Percentiles rank a stretch among this genome's conserved stretches.
Evolutionary conservation across 176 grass and related monocot genomes (phyloP).

Genomic region (Oryza longistaminata): DNA sequence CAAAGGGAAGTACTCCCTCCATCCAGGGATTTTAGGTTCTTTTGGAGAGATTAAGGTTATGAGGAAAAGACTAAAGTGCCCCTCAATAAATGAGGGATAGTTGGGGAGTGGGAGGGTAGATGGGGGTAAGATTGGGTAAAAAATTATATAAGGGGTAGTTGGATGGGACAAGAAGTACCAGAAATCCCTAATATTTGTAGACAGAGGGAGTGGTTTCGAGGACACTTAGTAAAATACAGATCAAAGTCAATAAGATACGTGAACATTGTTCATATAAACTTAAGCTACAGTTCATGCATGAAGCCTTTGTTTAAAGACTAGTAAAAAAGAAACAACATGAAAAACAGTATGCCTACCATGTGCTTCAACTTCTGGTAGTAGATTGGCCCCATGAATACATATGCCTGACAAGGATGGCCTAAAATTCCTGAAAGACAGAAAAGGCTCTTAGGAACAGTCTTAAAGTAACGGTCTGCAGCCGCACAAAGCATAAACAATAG

Average conservation of each 20-base stretch:
- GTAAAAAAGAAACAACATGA: conserved; percentile 13
- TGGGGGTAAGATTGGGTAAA: too few species aligned
- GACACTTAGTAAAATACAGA: too few species aligned
- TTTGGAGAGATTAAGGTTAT: too few species aligned
- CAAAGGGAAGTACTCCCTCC: too few species aligned
- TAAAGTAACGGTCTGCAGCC: neutral
- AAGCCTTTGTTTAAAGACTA: neutral
- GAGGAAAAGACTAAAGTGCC: too few species aligned
- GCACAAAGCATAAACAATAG: neutral
- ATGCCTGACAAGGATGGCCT: conserved; percentile 85
- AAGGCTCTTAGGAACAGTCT: conserved; percentile 7
- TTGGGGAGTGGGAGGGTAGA: too few species aligned
- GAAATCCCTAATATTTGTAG: too few species aligned
- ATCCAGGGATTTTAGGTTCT: too few species aligned
- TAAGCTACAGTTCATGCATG: neutral
- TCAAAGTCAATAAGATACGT: neutral
- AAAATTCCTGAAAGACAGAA: conserved; percentile 71
- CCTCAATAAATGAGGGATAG: too few species aligned
- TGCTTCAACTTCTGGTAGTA: conserved; percentile 98
- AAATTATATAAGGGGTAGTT: too few species aligned
- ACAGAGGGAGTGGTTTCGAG: too few species aligned
- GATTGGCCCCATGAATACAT: conserved; percentile 97
- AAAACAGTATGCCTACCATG: conserved; percentile 61
- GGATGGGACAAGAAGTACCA: too few species aligned
- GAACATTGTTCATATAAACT: neutral